These are phyloP conservation scores for Thielaviopsis populi DNA, from an alignment of 2,329 filamentous ascomycete genomes.

Conservation along the genomic window DNA sequence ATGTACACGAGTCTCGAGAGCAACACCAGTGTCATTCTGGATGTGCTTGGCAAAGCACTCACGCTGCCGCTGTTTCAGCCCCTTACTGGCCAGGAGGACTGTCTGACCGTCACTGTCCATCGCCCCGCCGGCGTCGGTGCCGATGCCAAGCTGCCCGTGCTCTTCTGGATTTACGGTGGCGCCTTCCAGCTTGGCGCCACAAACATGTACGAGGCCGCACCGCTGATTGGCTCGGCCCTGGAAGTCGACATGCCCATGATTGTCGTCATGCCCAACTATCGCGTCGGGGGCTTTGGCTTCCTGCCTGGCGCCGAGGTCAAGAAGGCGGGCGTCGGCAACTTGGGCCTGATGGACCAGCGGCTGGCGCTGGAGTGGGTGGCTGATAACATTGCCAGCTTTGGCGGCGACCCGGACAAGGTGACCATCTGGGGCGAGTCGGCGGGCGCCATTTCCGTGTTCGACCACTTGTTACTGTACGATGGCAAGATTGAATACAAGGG, in stretches of 20 bases:
- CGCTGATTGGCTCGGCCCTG: constrained; percentile 25
- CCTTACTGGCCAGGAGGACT: constrained; percentile 35
- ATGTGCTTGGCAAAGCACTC: constrained; percentile 27
- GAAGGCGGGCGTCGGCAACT: constrained; percentile 39
- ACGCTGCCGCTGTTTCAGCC: constrained; percentile 32
- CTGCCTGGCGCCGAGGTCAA: constrained; percentile 41
- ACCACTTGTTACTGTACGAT: constrained; percentile 47
- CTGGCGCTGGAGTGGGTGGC: constrained; percentile 47
- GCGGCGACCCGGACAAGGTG: constrained; percentile 48
- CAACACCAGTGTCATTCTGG: constrained; percentile 22
- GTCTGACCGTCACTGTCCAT: constrained; percentile 33
- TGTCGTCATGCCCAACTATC: constrained; percentile 51
- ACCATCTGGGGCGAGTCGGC: constrained; percentile 51
- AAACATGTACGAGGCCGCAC: constrained; percentile 26
- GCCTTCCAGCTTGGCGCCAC: constrained; percentile 29
- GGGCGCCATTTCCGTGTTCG: constrained; percentile 44
- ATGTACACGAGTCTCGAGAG: constrained; percentile 34
- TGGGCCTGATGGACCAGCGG: constrained; percentile 46
- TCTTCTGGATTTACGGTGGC: constrained; percentile 44
- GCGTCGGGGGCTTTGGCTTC: constrained; percentile 48
- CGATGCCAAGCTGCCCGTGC: constrained; percentile 34
- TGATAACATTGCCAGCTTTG: constrained; percentile 49
- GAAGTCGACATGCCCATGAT: constrained; percentile 40
- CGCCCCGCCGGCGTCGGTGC: constrained; percentile 30
- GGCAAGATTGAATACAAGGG: constrained; percentile 50